Base-by-base conservation (phyloP, 495 filamentous ascomycete species). In the Amphirosellinia nigrospora region DNA sequence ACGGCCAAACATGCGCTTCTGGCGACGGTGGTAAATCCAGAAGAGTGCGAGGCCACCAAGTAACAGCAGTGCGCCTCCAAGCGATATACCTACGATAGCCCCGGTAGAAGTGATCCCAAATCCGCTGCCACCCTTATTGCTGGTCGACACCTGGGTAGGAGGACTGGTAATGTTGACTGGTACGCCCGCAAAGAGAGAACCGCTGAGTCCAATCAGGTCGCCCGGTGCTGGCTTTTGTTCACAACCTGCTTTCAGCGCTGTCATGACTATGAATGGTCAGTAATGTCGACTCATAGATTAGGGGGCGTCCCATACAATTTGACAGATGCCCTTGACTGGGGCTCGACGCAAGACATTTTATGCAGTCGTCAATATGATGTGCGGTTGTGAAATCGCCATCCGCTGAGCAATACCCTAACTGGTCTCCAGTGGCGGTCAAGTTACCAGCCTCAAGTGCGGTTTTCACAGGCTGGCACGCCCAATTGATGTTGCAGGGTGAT, bases 81-180 rank as follows among this genome's bases (percentile, higher is more conserved):
- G 58, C 15, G 78, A 78, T 43, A 86, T 85, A 28, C 84, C 84
- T 36, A 79, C 80, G 55, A 85, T 85, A 32, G 82, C 78, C 10
- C 82, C 82, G 23, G 82, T 81, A 5, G 79, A 78, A 71, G 84
- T 76, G 48, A 52, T 68, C 45, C 64, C 32, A 70, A 72, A 34
- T 62, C 34, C 34, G 70, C 21, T 28, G 45, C 32, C 45, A 26
- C 41, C 45, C 11, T 46, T 38, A 36, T 6, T 39, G 3, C 36
- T 16, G 38, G 68, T 64, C 19, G 71, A 60, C 11, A 70, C 64
- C n/a, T 79, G 71, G 34, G 66, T 13, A 68, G 72, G 56, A 60
- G 68, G 62, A 45, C 59, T 52, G 63, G 78, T 81, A 66, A 84
- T 81, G 30, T 80, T 81, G 43, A 82, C 76, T 9, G 63, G 45